A percentile compares a stretch with the other conserved stretches of the same genome.
Evolutionary conservation across 331 rosid genomes (phyloP).

Genomic region (Rosa hybrid): DNA sequence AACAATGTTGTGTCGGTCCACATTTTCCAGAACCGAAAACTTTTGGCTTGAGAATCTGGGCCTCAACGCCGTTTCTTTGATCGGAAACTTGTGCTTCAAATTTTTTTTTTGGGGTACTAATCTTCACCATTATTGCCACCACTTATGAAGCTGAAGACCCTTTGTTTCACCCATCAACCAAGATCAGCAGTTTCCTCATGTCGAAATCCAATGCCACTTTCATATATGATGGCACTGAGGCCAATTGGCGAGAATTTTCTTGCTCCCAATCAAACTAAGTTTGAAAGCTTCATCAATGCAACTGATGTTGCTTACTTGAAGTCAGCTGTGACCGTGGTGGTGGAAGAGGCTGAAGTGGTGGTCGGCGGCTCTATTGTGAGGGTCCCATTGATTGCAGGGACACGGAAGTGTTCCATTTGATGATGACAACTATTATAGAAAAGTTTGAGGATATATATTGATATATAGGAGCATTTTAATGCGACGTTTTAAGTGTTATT

Average conservation of each 20-base stretch:
- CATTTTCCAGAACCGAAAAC: constrained; percentile 55
- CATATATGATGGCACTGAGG: constrained; percentile 72
- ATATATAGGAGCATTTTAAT: no score
- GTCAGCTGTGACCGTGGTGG: background rate
- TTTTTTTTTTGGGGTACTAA: constrained; percentile 77
- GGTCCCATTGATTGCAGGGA: constrained; percentile 78
- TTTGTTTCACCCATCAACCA: constrained; percentile 87
- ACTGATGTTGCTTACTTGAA: constrained; percentile 57
- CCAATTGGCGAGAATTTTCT: constrained; percentile 92
- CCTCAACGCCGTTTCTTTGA: constrained; percentile 73
- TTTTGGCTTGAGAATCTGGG: constrained; percentile 90
- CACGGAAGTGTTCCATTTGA: constrained; percentile 89
- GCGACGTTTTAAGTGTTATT: no score
- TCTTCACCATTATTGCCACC: constrained; percentile 91
- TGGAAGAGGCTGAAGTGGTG: background rate
- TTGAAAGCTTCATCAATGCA: constrained; percentile 56
- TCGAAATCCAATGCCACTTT: constrained; percentile 97
- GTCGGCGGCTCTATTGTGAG: constrained; percentile 37
- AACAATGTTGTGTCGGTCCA: constrained; percentile 55
- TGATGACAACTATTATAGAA: constrained; percentile 89
- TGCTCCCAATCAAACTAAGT: constrained; percentile 75
- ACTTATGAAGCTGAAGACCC: constrained; percentile 98
- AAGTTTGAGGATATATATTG: constrained; percentile 79
- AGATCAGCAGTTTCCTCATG: constrained; percentile 80
- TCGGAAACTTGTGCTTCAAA: constrained; percentile 87